These are phyloP conservation scores for Pharus latifolius DNA, from an alignment of 176 grass and related monocot genomes.

Conservation along the genomic window DNA sequence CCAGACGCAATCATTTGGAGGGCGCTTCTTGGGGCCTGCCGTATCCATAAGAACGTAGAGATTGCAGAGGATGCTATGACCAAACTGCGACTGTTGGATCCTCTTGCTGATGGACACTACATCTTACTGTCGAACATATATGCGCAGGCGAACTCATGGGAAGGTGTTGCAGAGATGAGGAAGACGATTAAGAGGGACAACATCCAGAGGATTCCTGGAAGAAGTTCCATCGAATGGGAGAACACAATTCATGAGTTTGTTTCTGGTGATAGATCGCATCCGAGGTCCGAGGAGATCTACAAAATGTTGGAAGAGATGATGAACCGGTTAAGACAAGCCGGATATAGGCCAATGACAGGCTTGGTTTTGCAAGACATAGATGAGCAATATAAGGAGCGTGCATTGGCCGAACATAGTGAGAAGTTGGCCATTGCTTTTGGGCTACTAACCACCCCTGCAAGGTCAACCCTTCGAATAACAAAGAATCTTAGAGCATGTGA, in stretches of 20 bases:
- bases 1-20: slow-evolving; percentile 63
- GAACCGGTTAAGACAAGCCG: slow-evolving; percentile 31
- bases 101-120: slow-evolving; percentile 53
- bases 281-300: slow-evolving; percentile 46
- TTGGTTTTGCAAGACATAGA: slow-evolving; percentile 57
- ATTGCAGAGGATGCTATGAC: slow-evolving; percentile 57
- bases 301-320: slow-evolving; percentile 52
- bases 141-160: slow-evolving; percentile 54
- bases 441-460: slow-evolving; percentile 37
- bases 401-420: slow-evolving; percentile 61
- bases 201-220: slow-evolving; percentile 55
- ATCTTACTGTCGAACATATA: slow-evolving; percentile 62
- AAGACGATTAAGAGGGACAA: slow-evolving; percentile 32
- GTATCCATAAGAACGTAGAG: slow-evolving; percentile 59
- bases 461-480: slow-evolving; percentile 51
- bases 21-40: slow-evolving; percentile 61
- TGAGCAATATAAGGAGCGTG: slow-evolving; percentile 37
- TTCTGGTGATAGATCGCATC: slow-evolving; percentile 46
- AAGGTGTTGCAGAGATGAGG: slow-evolving; percentile 57
- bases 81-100: slow-evolving; percentile 41
- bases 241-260: slow-evolving; percentile 34
- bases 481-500: slow-evolving; percentile 73
- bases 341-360: slow-evolving; percentile 53
- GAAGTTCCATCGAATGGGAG: slow-evolving; percentile 54
- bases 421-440: slow-evolving; percentile 66